Evolutionary conservation across 768 basidiomycete species (phyloP).

Genomic region (Leccinellum luteum): DNA sequence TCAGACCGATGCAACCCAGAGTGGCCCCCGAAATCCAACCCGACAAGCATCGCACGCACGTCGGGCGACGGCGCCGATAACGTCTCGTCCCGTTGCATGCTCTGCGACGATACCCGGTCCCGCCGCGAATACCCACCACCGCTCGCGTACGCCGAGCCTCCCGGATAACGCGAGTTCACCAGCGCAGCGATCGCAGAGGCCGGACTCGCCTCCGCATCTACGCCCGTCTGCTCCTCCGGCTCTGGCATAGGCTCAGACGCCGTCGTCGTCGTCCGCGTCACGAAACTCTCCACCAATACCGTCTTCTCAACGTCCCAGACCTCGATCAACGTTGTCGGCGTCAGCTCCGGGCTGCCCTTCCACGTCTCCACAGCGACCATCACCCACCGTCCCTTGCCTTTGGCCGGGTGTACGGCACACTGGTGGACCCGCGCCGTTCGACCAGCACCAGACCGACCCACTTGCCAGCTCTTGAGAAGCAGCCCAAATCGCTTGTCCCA

Average conservation of each 20-base stretch:
- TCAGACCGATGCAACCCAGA: constrained; percentile 51
- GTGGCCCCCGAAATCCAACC: constrained; percentile 76
- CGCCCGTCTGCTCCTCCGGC: constrained; percentile 48
- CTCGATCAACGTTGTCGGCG: constrained; percentile 60
- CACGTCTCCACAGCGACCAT: constrained; percentile 74
- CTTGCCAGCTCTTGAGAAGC: constrained; percentile 84
- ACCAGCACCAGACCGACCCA: constrained; percentile 53
- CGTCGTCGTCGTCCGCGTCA: constrained; percentile 48
- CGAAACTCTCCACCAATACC: constrained; percentile 75
- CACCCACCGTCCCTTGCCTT: constrained; percentile 87
- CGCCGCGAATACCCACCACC: constrained; percentile 19
- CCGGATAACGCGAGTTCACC: constrained; percentile 63
- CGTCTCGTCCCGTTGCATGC: constrained; percentile 32
- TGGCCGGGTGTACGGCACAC: constrained; percentile 79
- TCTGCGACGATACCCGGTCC: constrained; percentile 33
- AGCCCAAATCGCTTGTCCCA: constrained; percentile 97
- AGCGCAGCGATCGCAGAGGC: constrained; percentile 78
- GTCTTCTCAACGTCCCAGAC: constrained; percentile 93
- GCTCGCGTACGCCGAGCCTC: constrained; percentile 26
- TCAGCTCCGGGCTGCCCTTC: constrained; percentile 35
- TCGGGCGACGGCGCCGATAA: constrained; percentile 56
- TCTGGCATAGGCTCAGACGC: constrained; percentile 51
- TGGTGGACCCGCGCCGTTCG: constrained; percentile 64
- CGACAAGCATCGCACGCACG: constrained; percentile 66
- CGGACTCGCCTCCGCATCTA: constrained; percentile 59